Evolutionary conservation across 2,329 filamentous ascomycete genomes (phyloP), one percentile per base, ranked within the genome.

Genomic region (Tolypocladium nubicola): DNA sequence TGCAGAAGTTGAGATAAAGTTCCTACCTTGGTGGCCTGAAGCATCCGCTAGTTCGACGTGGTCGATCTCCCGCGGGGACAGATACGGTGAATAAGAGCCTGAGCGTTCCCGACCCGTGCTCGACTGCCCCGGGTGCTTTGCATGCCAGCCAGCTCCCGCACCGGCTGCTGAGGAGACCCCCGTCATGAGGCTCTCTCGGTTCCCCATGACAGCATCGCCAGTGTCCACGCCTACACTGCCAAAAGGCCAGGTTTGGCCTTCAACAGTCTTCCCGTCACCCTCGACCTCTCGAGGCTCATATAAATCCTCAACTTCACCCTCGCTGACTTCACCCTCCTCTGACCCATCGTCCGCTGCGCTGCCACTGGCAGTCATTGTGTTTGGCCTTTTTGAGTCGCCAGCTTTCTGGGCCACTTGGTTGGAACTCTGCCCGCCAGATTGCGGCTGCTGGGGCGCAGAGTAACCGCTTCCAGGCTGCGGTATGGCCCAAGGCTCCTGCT

Each of bases 251-350:
- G 45, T 33, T 40, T 47, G 55, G 19, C 6, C n/a, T 11, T 50
- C 54, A 16, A 23, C n/a, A 30, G 35, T 50, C 49, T 35, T 37
- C 30, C 53, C 55, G 9, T 37, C 40, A 6, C 60, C 56, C 11
- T 59, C 61, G 21, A 56, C 54, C 19, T 62, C 61, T 16, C 56
- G 58, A 11, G 78, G 75, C 53, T 82, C 79, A 60, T 84, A 83
- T 2, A 79, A 64, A 63, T 84, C 79, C 54, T 84, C 80, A 53
- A 80, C 77, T 63, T 87, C 84, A 21, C 78, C 81, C 64, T 93
- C 89, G 61, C 84, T 88, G 37, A 94, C 69, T 68, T 95, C 90
- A 19, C 88, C 89, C 65, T 95, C 89, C 65, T 94, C 89, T 52
- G 65, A 63, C 41, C 65, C 64, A 8, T 62, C 61, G 37, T 61